Conservation (phyloP, 805 yeast genomes). For the Saturnispora dispora region DNA sequence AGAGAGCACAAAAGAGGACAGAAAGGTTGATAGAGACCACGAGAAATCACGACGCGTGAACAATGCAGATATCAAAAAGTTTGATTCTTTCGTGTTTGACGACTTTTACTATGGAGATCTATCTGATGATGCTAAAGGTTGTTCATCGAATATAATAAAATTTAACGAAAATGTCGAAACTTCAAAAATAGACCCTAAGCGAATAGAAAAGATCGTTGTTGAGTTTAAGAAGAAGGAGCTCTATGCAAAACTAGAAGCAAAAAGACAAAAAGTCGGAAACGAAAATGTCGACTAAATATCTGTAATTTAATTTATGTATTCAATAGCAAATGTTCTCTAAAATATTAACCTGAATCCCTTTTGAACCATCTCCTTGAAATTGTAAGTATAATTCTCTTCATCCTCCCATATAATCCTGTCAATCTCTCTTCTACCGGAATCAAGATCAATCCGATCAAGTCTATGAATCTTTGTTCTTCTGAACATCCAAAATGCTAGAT, state of each 20-base stretch:
- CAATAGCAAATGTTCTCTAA: neutral
- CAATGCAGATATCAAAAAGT: constrained; percentile 8
- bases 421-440: constrained; percentile 75
- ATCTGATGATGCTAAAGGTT: constrained; percentile 16
- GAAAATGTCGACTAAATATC: neutral
- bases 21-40: constrained; percentile 13
- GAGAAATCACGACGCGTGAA: neutral
- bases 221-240: constrained; percentile 36
- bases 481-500: constrained; percentile 41
- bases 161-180: neutral
- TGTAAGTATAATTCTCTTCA: constrained; percentile 33
- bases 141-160: neutral
- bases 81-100: constrained; percentile 11
- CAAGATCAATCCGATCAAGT: constrained; percentile 68
- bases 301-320: constrained; percentile 1
- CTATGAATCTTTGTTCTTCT: constrained; percentile 59
- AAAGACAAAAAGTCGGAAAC: constrained; percentile 13
- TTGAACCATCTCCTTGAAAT: constrained; percentile 24
- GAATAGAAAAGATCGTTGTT: constrained; percentile 38
- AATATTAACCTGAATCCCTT: constrained; percentile 17
- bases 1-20: constrained; percentile 24
- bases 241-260: constrained; percentile 30
- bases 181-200: neutral
- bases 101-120: constrained; percentile 21
- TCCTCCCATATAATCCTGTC: constrained; percentile 80